Base-by-base conservation (phyloP, 1,284 basidiomycete species). In the Marasmius tenuissimus region DNA sequence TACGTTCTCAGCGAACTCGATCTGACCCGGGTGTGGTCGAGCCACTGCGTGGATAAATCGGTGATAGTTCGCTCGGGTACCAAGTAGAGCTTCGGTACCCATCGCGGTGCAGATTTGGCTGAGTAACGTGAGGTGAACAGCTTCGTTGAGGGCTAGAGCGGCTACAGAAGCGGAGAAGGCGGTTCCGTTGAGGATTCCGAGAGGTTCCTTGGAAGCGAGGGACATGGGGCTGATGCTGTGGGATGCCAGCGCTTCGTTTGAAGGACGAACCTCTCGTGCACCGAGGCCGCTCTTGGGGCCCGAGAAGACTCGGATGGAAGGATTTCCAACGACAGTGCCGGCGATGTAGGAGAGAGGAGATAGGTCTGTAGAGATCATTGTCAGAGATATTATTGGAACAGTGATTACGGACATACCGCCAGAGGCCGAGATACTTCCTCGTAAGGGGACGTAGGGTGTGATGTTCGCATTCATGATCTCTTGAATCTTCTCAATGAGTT, bases 21-120 rank as follows among this genome's bases (percentile, higher is more conserved):
- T 84, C 76, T 95, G 94, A 56, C 93, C 93, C 3, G 92, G 89
- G 71, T 96, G 94, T 22, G 93, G 93, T 22, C 93, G 85, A 16
- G 89, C 86, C 40, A 85, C 76, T 57, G 85, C 81, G 72, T 92
- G 89, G 61, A 96, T 92, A 78, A 96, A 96, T 0, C 88, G 84
- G 67, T 88, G 86, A 70, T 91, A 93, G 0, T 87, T 89, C 7
- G 82, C 89, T 47, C 84, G 84, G 20, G 87, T 84, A 9, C 92
- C 92, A 47, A 85, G 73, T 65, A 92, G 83, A 8, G 93, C 93
- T 71, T 96, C 93, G 14, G 88, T 87, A 18, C 92, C 92, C 82
- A 96, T 85, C 1, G 94, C 92, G 0, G 93, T 96, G 68, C 87
- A 85, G 9, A 90, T 85, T 79, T 94, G 85, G 11, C 88, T 82